phyloP scores from a whole-genome alignment of 441 rosid genomes.

The Populus trichocarpa region DNA sequence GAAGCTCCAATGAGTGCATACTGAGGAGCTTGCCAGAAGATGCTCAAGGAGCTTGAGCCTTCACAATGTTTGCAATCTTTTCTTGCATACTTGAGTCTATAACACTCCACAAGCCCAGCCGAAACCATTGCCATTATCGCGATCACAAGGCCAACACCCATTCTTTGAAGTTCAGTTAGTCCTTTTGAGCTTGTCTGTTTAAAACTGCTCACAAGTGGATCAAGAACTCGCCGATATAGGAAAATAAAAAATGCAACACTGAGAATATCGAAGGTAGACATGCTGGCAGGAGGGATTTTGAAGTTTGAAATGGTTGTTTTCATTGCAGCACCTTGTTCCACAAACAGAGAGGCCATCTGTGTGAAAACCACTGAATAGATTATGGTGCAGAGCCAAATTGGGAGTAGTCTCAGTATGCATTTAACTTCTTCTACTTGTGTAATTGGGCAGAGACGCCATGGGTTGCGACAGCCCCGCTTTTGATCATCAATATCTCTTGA shows the following conservation, averaged over 20 bases:
- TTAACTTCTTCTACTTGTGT: constrained; percentile 99
- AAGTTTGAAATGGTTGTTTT: constrained; percentile 60
- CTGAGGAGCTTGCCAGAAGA: constrained; percentile 98
- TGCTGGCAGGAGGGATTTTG: constrained; percentile 83
- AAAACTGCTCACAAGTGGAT: constrained; percentile 55
- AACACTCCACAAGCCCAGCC: constrained; percentile 80
- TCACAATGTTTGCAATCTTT: constrained; percentile 68
- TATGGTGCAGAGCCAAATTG: constrained; percentile 98
- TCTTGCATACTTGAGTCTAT: constrained; percentile 67
- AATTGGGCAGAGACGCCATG: constrained; percentile 81
- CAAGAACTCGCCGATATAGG: constrained; percentile 74
- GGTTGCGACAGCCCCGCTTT: constrained; percentile 49
- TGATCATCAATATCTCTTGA: constrained; percentile 63
- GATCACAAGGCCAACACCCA: constrained; percentile 93
- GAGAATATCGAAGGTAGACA: constrained; percentile 91
- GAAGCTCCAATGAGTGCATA: constrained; percentile 90
- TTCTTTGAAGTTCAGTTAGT: constrained; percentile 87
- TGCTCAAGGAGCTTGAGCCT: constrained; percentile 92
- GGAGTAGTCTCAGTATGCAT: constrained; percentile 79
- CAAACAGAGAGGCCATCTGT: constrained; percentile 97
- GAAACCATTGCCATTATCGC: constrained; percentile 82
- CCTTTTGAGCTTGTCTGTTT: constrained; percentile 51
- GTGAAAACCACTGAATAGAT: constrained; percentile 94
- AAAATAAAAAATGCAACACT: constrained; percentile 82
- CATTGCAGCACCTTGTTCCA: constrained; percentile 99